Evolutionary conservation across 306 rosid genomes (phyloP).

Genomic region (Pterocarpus santalinus): DNA sequence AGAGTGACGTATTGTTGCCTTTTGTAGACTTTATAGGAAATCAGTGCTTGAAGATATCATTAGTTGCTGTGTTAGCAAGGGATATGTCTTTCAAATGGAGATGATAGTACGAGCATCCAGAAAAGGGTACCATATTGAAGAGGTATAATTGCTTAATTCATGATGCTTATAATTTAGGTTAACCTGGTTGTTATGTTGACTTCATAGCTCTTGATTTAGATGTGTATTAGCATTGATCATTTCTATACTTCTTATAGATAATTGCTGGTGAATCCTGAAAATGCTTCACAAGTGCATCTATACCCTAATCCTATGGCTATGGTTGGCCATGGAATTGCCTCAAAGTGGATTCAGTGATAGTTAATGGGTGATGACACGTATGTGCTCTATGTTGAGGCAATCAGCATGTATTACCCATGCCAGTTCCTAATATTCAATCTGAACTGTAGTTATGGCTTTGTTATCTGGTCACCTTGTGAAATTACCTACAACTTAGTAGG

Average conservation of each 20-base stretch:
- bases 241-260: slow-evolving; percentile 11
- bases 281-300: slow-evolving; percentile 31
- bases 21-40: slow-evolving; percentile 84
- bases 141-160: slow-evolving; percentile 59
- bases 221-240: background rate
- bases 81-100: slow-evolving; percentile 99
- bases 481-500: background rate
- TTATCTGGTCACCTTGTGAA: slow-evolving; percentile 34
- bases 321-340: slow-evolving; percentile 19
- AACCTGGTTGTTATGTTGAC: slow-evolving; percentile 34
- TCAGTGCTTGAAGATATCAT: slow-evolving; percentile 93
- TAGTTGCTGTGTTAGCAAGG: slow-evolving; percentile 91
- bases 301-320: slow-evolving; percentile 14
- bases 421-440: background rate
- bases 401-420: slow-evolving; percentile 3
- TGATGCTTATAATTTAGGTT: slow-evolving; percentile 34
- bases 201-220: slow-evolving; percentile 15
- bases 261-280: slow-evolving; percentile 22
- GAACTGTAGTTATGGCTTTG: slow-evolving; percentile 21
- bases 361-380: slow-evolving; percentile 1
- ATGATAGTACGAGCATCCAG: slow-evolving; percentile 98
- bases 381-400: slow-evolving; percentile 19
- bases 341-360: slow-evolving; percentile 1
- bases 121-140: slow-evolving; percentile 89
- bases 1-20: slow-evolving; percentile 39